phyloP scores from a whole-genome alignment of 2,329 filamentous ascomycete genomes.

The Trichoderma koningii region DNA sequence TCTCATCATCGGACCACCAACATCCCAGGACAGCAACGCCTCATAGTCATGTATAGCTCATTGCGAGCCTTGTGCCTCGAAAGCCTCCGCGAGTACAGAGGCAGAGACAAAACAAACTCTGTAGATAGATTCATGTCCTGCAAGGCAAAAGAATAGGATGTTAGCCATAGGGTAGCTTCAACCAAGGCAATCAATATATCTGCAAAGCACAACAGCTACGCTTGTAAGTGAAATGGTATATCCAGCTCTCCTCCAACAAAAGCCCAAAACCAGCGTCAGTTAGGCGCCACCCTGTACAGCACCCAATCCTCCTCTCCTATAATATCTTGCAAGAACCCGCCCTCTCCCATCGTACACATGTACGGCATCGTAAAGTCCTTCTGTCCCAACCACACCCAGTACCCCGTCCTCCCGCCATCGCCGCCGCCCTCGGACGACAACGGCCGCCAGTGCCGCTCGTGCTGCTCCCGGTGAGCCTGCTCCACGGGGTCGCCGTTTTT shows the following conservation, averaged over 20 bases:
- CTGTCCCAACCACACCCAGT: constrained; percentile 36
- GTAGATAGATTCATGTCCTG: neutral
- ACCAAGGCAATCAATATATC: neutral
- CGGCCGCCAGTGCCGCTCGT: constrained; percentile 33
- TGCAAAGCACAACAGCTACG: neutral
- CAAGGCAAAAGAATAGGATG: too few species aligned
- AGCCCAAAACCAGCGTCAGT: neutral
- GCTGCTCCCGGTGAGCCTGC: constrained; percentile 27
- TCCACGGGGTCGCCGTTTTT: constrained; percentile 27
- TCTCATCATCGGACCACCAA: constrained; percentile 20
- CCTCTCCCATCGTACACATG: constrained; percentile 19
- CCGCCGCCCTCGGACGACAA: constrained; percentile 17
- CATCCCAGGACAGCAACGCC: neutral
- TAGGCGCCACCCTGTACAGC: constrained; percentile 7
- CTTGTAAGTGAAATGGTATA: constrained; percentile 7
- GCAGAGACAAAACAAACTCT: neutral
- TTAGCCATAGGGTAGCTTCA: neutral
- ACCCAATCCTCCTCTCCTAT: constrained; percentile 24
- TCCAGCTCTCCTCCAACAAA: neutral
- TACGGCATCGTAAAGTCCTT: constrained; percentile 27
- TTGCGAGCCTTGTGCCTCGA: too few species aligned
- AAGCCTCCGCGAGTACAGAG: too few species aligned
- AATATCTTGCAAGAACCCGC: neutral
- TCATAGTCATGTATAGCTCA: neutral
- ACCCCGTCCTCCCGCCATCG: constrained; percentile 29